Percentiles rank a stretch among this genome's conserved stretches.
Conservation (phyloP, 2,329 filamentous ascomycete species). For the Phyllosticta capitalensis region DNA sequence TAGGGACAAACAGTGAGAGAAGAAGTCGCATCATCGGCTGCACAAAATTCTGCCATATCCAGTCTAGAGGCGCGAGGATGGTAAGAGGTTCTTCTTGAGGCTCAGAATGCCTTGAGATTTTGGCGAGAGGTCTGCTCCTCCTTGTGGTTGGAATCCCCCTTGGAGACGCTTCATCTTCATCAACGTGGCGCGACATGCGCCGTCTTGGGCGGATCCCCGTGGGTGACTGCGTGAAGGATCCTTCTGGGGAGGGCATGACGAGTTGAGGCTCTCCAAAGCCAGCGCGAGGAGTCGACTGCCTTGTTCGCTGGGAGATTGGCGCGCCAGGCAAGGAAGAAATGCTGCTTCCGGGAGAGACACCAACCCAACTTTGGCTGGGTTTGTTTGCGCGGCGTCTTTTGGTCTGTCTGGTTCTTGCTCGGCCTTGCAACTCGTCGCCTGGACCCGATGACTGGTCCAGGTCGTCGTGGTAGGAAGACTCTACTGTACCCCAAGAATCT, state of each 20-base stretch:
- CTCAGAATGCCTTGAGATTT: background rate
- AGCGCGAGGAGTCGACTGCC: slow-evolving; percentile 12
- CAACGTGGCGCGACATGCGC: background rate
- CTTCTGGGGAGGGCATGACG: slow-evolving; percentile 31
- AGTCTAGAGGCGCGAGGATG: slow-evolving; percentile 10
- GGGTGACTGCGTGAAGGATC: slow-evolving; percentile 17
- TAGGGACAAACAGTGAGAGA: slow-evolving; percentile 47
- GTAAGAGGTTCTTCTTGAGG: background rate
- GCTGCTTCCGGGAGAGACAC: slow-evolving; percentile 11
- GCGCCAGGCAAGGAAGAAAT: slow-evolving; percentile 5
- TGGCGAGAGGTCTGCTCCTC: background rate
- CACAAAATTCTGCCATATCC: slow-evolving; percentile 25
- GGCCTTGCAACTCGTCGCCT: background rate
- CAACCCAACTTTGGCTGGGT: background rate
- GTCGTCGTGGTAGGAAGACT: slow-evolving; percentile 16
- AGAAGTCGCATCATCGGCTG: slow-evolving; percentile 38
- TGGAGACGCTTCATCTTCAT: background rate
- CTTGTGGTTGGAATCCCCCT: background rate
- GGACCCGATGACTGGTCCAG: slow-evolving; percentile 13
- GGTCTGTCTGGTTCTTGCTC: background rate
- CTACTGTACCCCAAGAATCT: slow-evolving; percentile 26
- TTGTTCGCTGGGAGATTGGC: slow-evolving; percentile 7
- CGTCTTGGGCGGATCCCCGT: background rate
- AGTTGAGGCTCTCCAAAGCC: slow-evolving; percentile 29
- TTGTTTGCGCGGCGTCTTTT: background rate